Conservation (phyloP, 208 protist species). For the Polymyxa betae region DNA sequence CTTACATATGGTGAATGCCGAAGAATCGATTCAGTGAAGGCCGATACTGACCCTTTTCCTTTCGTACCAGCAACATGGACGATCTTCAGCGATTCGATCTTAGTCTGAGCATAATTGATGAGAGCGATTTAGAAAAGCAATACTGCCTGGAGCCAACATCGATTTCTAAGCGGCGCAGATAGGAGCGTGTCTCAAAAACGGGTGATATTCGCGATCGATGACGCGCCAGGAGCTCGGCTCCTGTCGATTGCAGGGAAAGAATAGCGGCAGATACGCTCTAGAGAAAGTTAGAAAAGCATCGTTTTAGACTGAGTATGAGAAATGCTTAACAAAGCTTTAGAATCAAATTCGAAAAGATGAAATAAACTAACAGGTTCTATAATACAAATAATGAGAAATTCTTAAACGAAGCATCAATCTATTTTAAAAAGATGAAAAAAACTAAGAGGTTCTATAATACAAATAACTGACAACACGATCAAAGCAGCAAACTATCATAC, state of each 20-base stretch:
- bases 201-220: not conserved
- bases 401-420: too few species aligned
- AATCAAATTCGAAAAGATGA: too few species aligned
- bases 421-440: too few species aligned
- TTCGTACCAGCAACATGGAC: constrained; percentile 62
- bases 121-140: not conserved
- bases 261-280: not conserved
- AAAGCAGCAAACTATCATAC: too few species aligned
- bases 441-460: too few species aligned
- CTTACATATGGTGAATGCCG: not conserved
- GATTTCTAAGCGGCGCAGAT: not conserved
- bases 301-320: too few species aligned
- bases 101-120: not conserved
- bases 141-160: not conserved
- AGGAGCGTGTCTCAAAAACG: not conserved
- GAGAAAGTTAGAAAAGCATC: too few species aligned
- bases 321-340: too few species aligned
- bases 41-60: constrained; percentile 60
- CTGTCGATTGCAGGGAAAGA: constrained; percentile 33
- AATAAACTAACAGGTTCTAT: too few species aligned
- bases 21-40: constrained; percentile 53
- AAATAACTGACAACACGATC: too few species aligned
- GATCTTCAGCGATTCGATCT: not conserved
- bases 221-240: not conserved
- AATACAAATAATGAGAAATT: too few species aligned